Percentiles rank a stretch among this genome's conserved stretches.
Conservation (phyloP, 176 grass and related monocot species). For the Urochloa ruziziensis region DNA sequence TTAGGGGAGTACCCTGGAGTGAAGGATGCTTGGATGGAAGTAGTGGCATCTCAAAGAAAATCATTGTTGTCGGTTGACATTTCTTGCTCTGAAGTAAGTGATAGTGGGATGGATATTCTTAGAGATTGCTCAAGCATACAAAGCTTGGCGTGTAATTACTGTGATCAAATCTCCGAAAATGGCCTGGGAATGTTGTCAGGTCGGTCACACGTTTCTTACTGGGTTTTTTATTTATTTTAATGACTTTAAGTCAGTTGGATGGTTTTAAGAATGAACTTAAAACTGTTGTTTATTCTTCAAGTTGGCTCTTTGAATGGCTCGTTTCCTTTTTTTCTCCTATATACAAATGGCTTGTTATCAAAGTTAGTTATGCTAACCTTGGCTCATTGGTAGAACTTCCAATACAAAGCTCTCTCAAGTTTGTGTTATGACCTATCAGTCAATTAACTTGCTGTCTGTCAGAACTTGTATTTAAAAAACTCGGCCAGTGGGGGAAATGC, state of each 20-base stretch:
- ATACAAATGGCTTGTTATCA: background rate
- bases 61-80: conserved; percentile 88
- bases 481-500: too few species aligned
- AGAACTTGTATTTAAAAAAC: conserved; percentile 25
- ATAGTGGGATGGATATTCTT: conserved; percentile 63
- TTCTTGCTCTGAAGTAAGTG: conserved; percentile 87
- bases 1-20: conserved; percentile 90
- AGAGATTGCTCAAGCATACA: conserved; percentile 72
- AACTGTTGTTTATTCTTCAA: background rate
- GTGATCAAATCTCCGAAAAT: conserved; percentile 71
- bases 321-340: background rate
- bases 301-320: conserved; percentile 1
- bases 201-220: conserved; percentile 30
- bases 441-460: background rate
- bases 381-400: conserved; percentile 1
- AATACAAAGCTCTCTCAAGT: background rate
- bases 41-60: conserved; percentile 77
- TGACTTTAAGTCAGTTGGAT: background rate
- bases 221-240: conserved; percentile 12
- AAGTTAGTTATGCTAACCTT: background rate
- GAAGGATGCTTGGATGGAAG: conserved; percentile 85
- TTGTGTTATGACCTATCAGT: background rate
- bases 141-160: conserved; percentile 80
- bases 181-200: conserved; percentile 68
- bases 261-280: conserved; percentile 15